Evolutionary conservation across 2,329 filamentous ascomycete species (phyloP), one percentile per base, ranked within the genome.

Genomic region (Diaporthe caulivora): DNA sequence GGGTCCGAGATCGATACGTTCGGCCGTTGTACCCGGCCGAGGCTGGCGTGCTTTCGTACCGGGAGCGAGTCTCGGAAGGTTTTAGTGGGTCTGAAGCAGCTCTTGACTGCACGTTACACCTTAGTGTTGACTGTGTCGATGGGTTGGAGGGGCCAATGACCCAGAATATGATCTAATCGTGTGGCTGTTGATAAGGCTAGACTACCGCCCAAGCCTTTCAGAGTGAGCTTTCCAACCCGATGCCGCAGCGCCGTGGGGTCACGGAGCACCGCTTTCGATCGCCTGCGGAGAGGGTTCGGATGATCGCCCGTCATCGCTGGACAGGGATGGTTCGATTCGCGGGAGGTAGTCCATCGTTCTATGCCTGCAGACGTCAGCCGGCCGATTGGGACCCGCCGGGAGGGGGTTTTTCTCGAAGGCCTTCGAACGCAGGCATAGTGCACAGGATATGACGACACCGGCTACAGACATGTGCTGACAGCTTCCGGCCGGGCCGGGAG

Each of bases 271-370:
- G 62, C 44, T 26, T 65, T 65, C 42, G 62, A 65, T 65, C 44
- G 47, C 62, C 29, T 37, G 44, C 62, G 62, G 62, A 65, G 62
- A 65, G 62, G 62, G 44, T 65, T 65, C 62, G 62, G 62, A 65
- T 65, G 62, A 65, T 65, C 62, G 44, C 44, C 62, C 44, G 62
- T 65, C 44, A 51, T 65, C 44, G 42, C n/a, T 18, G 29, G 18
- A 51, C 62, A 65, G 62, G 62, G 62, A 51, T 65, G 44, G 60
- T 37, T 51, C 60, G 44, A 37, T 49, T 65, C 60, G 29, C 29
- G 44, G 60, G 42, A 65, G 21, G 42, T 34, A 65, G 42, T 9
- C 60, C n/a, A 26, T 65, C 62, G n/a, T 34, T 51, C 21, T 44
- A 51, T 51, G 44, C 21, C 44, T 51, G 62, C 60, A 65, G 42